Evolutionary conservation across 75 land plant genomes (phyloP), one percentile per base, ranked within the genome.

Genomic region (Pinus taeda): DNA sequence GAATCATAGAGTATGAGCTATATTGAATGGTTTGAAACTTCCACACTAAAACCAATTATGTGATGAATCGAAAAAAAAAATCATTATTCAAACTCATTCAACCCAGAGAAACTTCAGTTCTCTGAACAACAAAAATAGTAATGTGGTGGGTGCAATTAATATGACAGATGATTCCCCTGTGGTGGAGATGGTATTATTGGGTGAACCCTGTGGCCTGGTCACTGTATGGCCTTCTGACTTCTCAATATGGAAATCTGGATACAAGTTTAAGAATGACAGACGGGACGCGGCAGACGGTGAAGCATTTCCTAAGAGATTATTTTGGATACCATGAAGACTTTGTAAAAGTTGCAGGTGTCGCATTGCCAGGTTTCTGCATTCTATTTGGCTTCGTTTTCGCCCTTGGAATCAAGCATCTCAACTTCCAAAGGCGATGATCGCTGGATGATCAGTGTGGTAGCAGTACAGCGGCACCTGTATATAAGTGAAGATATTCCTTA

Each of bases 121-220:
- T 49, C 0, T 39, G 5, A 39, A 39, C 4, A 39, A 39, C 4
- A 39, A 39, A 39, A 39, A 39, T 39, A 39, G 42, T 39, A 39
- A 39, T 39, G 42, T 4, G 42, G 42, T 4, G 5, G 42, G 5
- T 39, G 42, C 7, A 39, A 39, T 39, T 39, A 4, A 67, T 66
- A 22, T 65, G 81, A 62, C 76, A 82, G 84, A 29, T 62, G 18
- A 82, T 82, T 22, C 84, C 84, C 13, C 18, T 56, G 8, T 82
- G 84, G 84, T 80, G 76, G 82, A 74, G 76, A 33, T 39, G 42
- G 84, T 82, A 82, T 57, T 82, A 79, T 57, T 82, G 84, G 84
- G 49, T 61, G 20, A 71, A 72, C 8, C 84, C 82, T 0, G 77
- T 82, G 12, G 65, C 84, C 33, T 82, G 77, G 76, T 74, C 84